Conservation (phyloP, 192 early-diverging fungal genomes). For the Fimicolochytrium jonesii region DNA sequence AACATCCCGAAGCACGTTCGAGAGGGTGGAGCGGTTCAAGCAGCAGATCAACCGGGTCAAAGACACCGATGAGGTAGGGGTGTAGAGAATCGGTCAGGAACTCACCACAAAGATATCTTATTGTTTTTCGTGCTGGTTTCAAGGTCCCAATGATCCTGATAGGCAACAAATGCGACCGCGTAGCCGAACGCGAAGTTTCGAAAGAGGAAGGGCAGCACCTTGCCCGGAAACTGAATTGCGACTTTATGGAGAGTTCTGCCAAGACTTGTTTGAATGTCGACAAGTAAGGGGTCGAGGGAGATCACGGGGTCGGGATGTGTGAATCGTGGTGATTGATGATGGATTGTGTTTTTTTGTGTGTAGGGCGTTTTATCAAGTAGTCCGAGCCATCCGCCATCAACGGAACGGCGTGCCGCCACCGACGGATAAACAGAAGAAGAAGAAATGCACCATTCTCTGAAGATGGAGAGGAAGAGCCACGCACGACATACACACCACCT, state of each 20-base stretch:
- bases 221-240: constrained; percentile 69
- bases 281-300: constrained; percentile 32
- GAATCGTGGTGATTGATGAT: neutral
- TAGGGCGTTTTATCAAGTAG: constrained; percentile 73
- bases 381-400: constrained; percentile 66
- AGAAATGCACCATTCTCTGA: constrained; percentile 25
- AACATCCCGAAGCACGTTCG: constrained; percentile 86
- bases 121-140: too few species aligned
- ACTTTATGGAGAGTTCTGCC: constrained; percentile 87
- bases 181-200: constrained; percentile 77
- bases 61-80: constrained; percentile 64
- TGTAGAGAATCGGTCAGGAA: too few species aligned
- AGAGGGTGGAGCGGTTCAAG: constrained; percentile 85
- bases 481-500: too few species aligned
- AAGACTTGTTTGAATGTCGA: constrained; percentile 93
- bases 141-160: constrained; percentile 79
- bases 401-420: neutral
- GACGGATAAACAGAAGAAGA: constrained; percentile 28
- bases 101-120: too few species aligned
- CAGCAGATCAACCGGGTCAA: constrained; percentile 95
- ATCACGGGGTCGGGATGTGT: neutral
- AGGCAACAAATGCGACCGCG: constrained; percentile 91
- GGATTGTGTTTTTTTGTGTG: neutral
- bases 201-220: constrained; percentile 75
- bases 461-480: constrained; percentile 7